Evolutionary conservation across 2,329 filamentous ascomycete species (phyloP).

Genomic region (Paraphoma sp.): DNA sequence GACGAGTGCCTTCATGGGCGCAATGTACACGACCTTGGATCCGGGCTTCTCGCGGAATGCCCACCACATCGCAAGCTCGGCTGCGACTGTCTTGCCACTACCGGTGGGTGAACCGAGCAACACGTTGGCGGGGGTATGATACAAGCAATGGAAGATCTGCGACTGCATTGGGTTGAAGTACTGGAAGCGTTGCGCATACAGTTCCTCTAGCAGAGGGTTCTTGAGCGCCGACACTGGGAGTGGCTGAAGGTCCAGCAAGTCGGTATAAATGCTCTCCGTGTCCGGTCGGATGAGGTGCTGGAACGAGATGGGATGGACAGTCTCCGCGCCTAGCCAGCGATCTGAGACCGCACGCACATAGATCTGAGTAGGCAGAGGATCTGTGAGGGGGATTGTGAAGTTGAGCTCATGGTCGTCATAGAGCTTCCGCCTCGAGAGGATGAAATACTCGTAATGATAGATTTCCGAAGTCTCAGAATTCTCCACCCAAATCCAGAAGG

Average conservation of each 20-base stretch:
- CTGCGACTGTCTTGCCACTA: constrained; percentile 96
- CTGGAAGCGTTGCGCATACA: constrained; percentile 88
- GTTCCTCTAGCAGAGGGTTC: constrained; percentile 83
- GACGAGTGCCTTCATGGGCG: constrained; percentile 98
- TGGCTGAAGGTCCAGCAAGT: constrained; percentile 89
- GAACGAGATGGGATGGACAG: constrained; percentile 93
- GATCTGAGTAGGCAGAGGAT: constrained; percentile 92
- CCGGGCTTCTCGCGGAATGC: constrained; percentile 93
- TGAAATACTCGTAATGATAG: constrained; percentile 97
- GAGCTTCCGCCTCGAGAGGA: constrained; percentile 86
- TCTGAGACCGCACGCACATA: constrained; percentile 95
- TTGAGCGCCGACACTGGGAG: constrained; percentile 86
- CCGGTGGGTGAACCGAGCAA: constrained; percentile 94
- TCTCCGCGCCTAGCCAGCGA: constrained; percentile 95
- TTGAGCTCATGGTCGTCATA: constrained; percentile 97
- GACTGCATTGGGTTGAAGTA: constrained; percentile 99
- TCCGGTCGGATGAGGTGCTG: constrained; percentile 97
- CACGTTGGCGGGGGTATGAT: constrained; percentile 90
- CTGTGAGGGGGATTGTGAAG: constrained; percentile 94
- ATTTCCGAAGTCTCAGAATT: constrained; percentile 98
- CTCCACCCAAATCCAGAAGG: constrained; percentile 99
- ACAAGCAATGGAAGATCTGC: constrained; percentile 95
- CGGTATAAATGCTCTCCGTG: constrained; percentile 96
- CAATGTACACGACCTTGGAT: constrained; percentile 98
- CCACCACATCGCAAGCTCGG: constrained; percentile 99